Evolutionary conservation across 129 eudicot species (phyloP).

Genomic region (Ambrosia trifida): DNA sequence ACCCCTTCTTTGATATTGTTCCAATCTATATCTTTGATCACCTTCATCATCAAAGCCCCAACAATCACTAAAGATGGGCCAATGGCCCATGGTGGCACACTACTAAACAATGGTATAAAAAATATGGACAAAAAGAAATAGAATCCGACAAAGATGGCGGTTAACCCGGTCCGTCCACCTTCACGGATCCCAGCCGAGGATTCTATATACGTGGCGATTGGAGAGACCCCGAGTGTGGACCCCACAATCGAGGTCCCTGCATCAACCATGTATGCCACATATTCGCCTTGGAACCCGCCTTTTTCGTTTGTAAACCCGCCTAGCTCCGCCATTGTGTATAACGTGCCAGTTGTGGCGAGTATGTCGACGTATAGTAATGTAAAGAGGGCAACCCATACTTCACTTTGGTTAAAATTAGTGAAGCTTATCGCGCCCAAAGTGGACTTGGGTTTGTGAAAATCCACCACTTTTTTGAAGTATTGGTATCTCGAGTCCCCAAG

Average conservation of each 20-base stretch:
- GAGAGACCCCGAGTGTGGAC: constrained; percentile 82
- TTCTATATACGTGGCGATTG: constrained; percentile 69
- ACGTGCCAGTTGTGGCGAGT: constrained; percentile 79
- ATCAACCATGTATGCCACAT: constrained; percentile 82
- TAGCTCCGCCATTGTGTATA: constrained; percentile 85
- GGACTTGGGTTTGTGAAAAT: constrained; percentile 70
- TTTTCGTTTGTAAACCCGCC: constrained; percentile 56
- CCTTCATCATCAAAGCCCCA: constrained; percentile 92
- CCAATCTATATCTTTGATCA: constrained; percentile 82
- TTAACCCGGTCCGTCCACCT: constrained; percentile 85
- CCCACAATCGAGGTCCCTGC: constrained; percentile 85
- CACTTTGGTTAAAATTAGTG: constrained; percentile 51
- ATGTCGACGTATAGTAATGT: constrained; percentile 79
- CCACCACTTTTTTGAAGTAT: constrained; percentile 71
- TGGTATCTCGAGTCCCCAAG: constrained; percentile 55
- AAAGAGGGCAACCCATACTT: constrained; percentile 78
- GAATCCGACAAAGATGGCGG: constrained; percentile 68
- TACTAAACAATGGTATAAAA: constrained; percentile 64
- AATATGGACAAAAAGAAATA: constrained; percentile 67
- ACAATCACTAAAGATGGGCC: constrained; percentile 88
- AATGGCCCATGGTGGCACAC: constrained; percentile 94
- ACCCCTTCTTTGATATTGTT: constrained; percentile 59
- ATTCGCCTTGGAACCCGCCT: constrained; percentile 75
- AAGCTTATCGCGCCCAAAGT: constrained; percentile 75
- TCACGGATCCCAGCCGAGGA: constrained; percentile 86